Base-by-base conservation (phyloP, 2,329 filamentous ascomycete species). In the Immersiporthe knoxdaviesiana region DNA sequence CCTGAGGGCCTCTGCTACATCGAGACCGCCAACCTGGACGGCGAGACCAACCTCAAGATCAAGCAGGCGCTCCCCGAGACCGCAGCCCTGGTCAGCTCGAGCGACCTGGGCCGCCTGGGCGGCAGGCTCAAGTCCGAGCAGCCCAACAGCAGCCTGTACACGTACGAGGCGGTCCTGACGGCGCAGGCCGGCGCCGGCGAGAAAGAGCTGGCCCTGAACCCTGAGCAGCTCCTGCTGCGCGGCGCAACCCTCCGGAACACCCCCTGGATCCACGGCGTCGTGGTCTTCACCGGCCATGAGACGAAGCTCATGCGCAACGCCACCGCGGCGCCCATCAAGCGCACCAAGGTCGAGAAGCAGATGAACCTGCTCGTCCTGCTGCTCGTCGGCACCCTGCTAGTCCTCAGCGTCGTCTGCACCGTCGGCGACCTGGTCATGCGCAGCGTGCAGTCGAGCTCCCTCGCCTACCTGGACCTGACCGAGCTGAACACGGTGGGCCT, bases 261-360 rank as follows among this genome's bases (percentile, higher is more conserved):
- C 1, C 95, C 94, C 39, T 99, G 96, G 95, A 90, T 98, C 63
- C 93, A 99, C 78, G 96, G 95, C 52, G 88, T 97, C 24, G 96
- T 99, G 67, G 95, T 99, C 21, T 99, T 98, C 76, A 97, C 93
- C 2, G 96, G 96, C 65, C 96, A 99, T 80, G 96, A 99, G 82
- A 98, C 96, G 8, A 99, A 99, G 81, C 87, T 99, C 72, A 98
- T 99, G 96, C 91, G 96, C 74, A 99, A 99, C 78, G 97, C 96
- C 24, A 99, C 95, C 3, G 95, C 95, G 5, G 92, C 96, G 1
- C 97, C 96, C 7, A 99, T 99, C 82, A 99, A 99, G 84, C 92
- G 95, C 68, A 99, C 96, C 47, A 95, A 94, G 74, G 95, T 99
- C 8, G 96, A 99, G 81, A 89, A 91, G 72, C 92, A 97, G 84